These are phyloP conservation scores for Opeltia flavorubescens DNA, from an alignment of 495 filamentous ascomycete species.

Conservation along the genomic window DNA sequence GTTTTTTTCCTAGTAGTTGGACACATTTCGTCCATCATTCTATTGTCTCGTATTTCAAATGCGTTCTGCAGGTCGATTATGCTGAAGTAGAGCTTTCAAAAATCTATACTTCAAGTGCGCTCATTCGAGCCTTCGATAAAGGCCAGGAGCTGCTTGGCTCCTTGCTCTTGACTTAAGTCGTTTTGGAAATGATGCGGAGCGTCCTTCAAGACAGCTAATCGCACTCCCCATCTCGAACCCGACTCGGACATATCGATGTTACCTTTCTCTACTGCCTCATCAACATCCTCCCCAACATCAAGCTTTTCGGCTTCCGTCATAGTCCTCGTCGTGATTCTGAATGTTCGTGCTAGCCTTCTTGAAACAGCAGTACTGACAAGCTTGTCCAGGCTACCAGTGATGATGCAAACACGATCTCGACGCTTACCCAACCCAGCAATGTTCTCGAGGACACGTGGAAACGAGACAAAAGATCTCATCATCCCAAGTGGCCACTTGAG, in stretches of 20 bases:
- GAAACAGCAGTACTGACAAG: slow-evolving; percentile 19
- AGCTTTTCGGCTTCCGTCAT: slow-evolving; percentile 6
- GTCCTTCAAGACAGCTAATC: slow-evolving; percentile 20
- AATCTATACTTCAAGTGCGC: no score
- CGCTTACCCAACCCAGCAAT: slow-evolving; percentile 17
- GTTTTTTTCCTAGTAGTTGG: no score
- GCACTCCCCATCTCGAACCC: slow-evolving; percentile 17
- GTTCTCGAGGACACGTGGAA: slow-evolving; percentile 19
- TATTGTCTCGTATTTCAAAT: no score
- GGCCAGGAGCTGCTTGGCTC: slow-evolving; percentile 20
- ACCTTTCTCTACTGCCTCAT: slow-evolving; percentile 10
- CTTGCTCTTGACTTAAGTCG: slow-evolving; percentile 25
- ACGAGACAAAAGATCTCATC: slow-evolving; percentile 24
- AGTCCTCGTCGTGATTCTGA: slow-evolving; percentile 13
- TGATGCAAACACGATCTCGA: slow-evolving; percentile 18
- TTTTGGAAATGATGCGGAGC: slow-evolving; percentile 34
- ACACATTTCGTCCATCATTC: no score
- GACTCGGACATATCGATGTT: slow-evolving; percentile 1
- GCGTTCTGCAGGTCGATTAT: no score
- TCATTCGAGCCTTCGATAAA: no score
- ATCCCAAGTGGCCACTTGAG: slow-evolving; percentile 31
- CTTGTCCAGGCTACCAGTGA: slow-evolving; percentile 25
- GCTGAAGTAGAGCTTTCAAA: no score
- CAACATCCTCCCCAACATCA: slow-evolving; percentile 4
- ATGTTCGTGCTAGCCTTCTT: slow-evolving; percentile 15